Evolutionary conservation across 352 stramenopile genomes (phyloP).

Genomic region (Globisporangium splendens): DNA sequence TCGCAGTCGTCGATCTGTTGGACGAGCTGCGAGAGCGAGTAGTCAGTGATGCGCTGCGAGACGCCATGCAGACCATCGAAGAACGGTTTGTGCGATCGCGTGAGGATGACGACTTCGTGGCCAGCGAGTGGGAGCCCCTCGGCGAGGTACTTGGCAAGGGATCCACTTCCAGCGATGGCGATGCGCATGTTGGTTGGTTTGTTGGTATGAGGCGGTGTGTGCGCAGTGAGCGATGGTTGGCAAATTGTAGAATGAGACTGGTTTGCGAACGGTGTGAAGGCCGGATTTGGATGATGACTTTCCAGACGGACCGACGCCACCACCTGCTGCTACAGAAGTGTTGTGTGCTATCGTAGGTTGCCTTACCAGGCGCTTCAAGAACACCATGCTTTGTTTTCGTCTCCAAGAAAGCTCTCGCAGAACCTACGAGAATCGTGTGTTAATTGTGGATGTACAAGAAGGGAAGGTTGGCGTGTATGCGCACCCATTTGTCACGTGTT

Average conservation of each 20-base stretch:
- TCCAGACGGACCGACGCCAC: too few relatives aligned
- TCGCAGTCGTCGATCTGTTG: neutral
- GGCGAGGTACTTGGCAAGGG: slow-evolving; percentile 30
- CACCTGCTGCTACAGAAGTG: too few relatives aligned
- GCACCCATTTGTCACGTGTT: too few relatives aligned
- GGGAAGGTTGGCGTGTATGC: too few relatives aligned
- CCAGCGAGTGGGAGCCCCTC: slow-evolving; percentile 20
- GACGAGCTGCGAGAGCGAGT: neutral
- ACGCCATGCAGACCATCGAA: slow-evolving; percentile 28
- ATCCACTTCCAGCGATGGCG: slow-evolving; percentile 27
- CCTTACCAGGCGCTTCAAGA: too few relatives aligned
- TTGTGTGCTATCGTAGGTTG: too few relatives aligned
- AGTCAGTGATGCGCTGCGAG: neutral
- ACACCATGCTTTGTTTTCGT: too few relatives aligned
- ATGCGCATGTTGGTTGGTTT: slow-evolving; percentile 23
- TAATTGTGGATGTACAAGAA: too few relatives aligned
- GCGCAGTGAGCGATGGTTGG: neutral
- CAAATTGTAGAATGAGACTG: neutral
- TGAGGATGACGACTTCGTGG: slow-evolving; percentile 31
- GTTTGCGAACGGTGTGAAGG: too few relatives aligned
- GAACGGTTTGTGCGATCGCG: slow-evolving; percentile 33
- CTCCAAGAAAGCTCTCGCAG: too few relatives aligned
- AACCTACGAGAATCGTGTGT: too few relatives aligned
- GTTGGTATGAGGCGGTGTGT: slow-evolving; percentile 2
- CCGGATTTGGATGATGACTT: too few relatives aligned